These are phyloP conservation scores for Carallia pectinifolia DNA, from an alignment of 345 rosid genomes.

Conservation along the genomic window DNA sequence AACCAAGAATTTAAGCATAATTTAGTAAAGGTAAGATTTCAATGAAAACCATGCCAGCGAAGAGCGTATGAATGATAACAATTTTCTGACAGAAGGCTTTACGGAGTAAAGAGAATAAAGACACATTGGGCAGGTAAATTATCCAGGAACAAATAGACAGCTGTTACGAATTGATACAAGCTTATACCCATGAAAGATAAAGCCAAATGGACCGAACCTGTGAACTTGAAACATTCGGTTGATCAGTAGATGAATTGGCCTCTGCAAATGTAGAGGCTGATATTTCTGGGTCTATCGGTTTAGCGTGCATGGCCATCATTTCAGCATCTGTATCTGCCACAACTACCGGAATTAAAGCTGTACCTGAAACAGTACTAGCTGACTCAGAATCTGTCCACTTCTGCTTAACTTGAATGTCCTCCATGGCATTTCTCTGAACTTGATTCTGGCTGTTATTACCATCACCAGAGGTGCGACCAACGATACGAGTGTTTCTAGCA, in stretches of 20 bases:
- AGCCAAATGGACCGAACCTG: slow-evolving; percentile 23
- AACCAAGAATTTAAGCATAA: not conserved
- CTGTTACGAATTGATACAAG: not conserved
- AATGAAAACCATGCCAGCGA: not conserved
- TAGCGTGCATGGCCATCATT: slow-evolving; percentile 29
- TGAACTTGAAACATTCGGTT: slow-evolving; percentile 29
- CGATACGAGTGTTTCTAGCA: slow-evolving; percentile 35
- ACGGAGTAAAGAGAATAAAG: not conserved
- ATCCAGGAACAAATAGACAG: not conserved
- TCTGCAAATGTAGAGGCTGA: slow-evolving; percentile 34
- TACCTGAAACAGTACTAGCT: slow-evolving; percentile 28
- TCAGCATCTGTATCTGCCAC: slow-evolving; percentile 35
- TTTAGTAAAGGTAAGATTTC: not conserved
- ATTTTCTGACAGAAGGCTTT: not conserved
- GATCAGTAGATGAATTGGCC: slow-evolving; percentile 33
- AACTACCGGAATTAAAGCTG: slow-evolving; percentile 39
- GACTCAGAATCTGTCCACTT: slow-evolving; percentile 40
- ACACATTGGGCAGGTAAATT: not conserved
- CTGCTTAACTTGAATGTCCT: slow-evolving; percentile 27
- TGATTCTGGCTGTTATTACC: slow-evolving; percentile 28
- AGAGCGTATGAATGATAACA: not conserved
- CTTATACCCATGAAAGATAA: slow-evolving; percentile 1
- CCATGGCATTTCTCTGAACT: slow-evolving; percentile 28
- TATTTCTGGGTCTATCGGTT: slow-evolving; percentile 32
- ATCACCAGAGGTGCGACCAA: slow-evolving; percentile 23